A percentile compares a stretch with the other conserved stretches of the same genome.
Conservation (phyloP, 1,284 basidiomycete genomes). For the Marasmius fiardii region DNA sequence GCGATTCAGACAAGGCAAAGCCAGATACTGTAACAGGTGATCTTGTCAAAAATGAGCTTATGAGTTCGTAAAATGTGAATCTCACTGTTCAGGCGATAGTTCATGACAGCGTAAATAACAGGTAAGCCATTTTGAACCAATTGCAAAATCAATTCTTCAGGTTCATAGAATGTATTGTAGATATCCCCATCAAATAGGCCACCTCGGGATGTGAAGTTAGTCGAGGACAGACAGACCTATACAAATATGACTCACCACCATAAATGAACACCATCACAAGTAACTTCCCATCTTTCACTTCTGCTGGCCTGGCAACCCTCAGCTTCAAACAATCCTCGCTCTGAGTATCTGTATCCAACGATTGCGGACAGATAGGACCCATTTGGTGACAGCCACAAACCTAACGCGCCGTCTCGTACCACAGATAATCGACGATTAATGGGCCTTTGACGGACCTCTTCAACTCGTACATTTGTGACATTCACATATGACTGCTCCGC, state of each 20-base stretch:
- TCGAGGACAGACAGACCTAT: too few relatives aligned
- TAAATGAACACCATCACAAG: conserved; percentile 6
- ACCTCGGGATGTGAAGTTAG: not conserved
- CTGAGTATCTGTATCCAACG: not conserved
- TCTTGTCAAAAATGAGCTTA: not conserved
- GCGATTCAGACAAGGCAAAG: conserved; percentile 1
- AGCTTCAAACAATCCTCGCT: conserved; percentile 7
- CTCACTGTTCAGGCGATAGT: conserved; percentile 5
- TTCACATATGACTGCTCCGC: too few relatives aligned
- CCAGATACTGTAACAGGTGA: not conserved
- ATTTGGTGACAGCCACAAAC: too few relatives aligned
- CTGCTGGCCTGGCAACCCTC: conserved; percentile 1
- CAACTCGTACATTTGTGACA: too few relatives aligned
- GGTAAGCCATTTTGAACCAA: conserved; percentile 1
- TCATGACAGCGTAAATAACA: conserved; percentile 4
- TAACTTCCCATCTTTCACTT: not conserved
- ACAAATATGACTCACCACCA: not conserved
- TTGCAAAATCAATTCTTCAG: conserved; percentile 1
- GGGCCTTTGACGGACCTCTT: too few relatives aligned
- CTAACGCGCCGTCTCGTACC: too few relatives aligned
- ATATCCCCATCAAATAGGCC: conserved; percentile 2
- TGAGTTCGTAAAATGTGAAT: not conserved
- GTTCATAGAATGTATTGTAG: not conserved
- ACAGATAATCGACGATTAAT: too few relatives aligned
- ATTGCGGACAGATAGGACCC: conserved; percentile 3